A percentile compares a stretch with the other conserved stretches of the same genome.
These are phyloP conservation scores for Astragalus glycyphyllos DNA, from an alignment of 306 rosid genomes.

Conservation along the genomic window DNA sequence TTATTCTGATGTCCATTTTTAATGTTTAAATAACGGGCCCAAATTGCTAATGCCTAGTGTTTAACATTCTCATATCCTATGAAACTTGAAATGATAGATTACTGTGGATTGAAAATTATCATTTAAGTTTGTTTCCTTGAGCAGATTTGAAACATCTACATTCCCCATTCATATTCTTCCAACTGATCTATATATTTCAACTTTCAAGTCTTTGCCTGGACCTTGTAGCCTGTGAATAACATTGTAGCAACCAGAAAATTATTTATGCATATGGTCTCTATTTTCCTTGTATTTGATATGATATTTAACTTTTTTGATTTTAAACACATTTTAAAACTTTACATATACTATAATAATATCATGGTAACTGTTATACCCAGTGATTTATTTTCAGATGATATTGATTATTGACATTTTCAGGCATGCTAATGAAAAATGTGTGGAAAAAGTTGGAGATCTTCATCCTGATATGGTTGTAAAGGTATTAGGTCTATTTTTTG, in stretches of 20 bases:
- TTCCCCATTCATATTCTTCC: slow-evolving; percentile 18
- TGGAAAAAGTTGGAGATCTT: slow-evolving; percentile 73
- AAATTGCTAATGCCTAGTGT: not conserved
- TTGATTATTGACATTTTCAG: slow-evolving; percentile 51
- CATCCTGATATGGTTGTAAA: slow-evolving; percentile 71
- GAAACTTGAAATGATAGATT: not conserved
- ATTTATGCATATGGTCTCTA: slow-evolving; percentile 29
- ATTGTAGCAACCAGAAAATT: not conserved
- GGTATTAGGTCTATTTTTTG: slow-evolving; percentile 50
- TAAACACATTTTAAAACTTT: not conserved
- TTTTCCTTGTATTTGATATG: not conserved
- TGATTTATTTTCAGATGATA: not conserved
- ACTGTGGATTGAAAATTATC: slow-evolving; percentile 6
- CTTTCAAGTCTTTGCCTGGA: slow-evolving; percentile 21
- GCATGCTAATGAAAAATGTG: slow-evolving; percentile 42
- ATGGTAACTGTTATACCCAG: slow-evolving; percentile 4
- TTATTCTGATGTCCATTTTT: too few species aligned
- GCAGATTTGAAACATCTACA: slow-evolving; percentile 12
- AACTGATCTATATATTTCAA: not conserved
- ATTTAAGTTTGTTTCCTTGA: not conserved
- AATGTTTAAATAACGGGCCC: too few species aligned
- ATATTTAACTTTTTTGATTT: not conserved
- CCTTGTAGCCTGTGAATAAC: slow-evolving; percentile 7
- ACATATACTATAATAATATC: not conserved
- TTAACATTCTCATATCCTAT: not conserved